Conservation (phyloP, 2,329 filamentous ascomycete species). For the Fusarium nodosum region DNA sequence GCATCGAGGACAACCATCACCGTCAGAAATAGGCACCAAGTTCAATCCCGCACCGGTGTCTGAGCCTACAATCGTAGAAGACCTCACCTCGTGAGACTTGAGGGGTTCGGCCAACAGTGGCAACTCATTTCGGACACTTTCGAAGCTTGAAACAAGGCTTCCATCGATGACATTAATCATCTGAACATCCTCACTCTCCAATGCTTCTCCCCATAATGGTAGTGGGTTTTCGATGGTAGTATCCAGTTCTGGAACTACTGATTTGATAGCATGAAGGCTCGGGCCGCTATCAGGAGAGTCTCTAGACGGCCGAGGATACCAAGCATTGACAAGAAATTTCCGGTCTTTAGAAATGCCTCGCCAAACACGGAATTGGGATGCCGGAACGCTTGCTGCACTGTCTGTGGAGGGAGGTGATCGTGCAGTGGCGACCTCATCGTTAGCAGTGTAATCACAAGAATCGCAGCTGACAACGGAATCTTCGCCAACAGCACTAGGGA, state of each 20-base stretch:
- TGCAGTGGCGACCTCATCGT: constrained; percentile 83
- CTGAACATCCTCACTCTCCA: constrained; percentile 39
- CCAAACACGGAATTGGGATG: constrained; percentile 62
- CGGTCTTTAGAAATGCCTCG: constrained; percentile 76
- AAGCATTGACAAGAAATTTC: constrained; percentile 76
- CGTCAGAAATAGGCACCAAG: constrained; percentile 73
- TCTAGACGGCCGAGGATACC: constrained; percentile 65
- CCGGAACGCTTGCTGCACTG: background rate
- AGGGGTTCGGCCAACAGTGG: constrained; percentile 43
- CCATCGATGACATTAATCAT: constrained; percentile 56
- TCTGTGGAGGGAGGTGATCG: constrained; percentile 24
- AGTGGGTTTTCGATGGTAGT: constrained; percentile 73
- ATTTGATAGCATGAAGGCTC: constrained; percentile 73
- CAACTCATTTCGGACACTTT: constrained; percentile 45
- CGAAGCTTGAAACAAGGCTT: constrained; percentile 48
- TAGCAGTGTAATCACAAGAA: constrained; percentile 81
- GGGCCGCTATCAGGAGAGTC: constrained; percentile 53
- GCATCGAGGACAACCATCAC: constrained; percentile 82
- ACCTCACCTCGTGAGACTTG: constrained; percentile 34
- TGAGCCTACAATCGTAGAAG: constrained; percentile 50
- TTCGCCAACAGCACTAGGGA: constrained; percentile 83
- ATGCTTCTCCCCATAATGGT: constrained; percentile 64
- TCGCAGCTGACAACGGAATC: constrained; percentile 85
- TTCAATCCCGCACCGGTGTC: constrained; percentile 63
- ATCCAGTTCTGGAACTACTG: constrained; percentile 76